Evolutionary conservation across 225 moss, liverwort and hornwort species (phyloP), one percentile per base, ranked within the genome.

Genomic region (Bryoerythrophyllum caledonicum): DNA sequence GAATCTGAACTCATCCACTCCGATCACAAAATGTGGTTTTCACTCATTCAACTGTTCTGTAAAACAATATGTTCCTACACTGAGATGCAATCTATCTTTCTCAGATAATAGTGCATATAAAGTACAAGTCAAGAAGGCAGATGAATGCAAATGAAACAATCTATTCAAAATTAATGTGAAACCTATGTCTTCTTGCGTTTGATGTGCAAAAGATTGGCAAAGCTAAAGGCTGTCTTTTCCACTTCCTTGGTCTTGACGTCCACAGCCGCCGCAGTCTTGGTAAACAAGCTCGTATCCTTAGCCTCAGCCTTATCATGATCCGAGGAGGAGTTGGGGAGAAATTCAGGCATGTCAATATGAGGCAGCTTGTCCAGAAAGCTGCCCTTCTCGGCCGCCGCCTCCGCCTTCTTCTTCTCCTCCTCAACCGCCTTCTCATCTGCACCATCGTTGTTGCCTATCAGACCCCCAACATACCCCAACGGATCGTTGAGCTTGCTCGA

Each of bases 401-500:
- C 0, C 34, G 73, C 1, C 26, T 75, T 71, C 44, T 38, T 38
- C 38, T 38, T 38, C 38, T 38, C 7, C 38, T 38, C 38, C 9
- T 28, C 67, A 24, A 0, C 58, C 62, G 21, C 0, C 52, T 76
- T 53, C 27, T 84, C 78, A 12, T 51, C 6, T 26, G 65, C 51
- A n/a, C 67, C 76, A 1, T 80, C 80, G 25, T 63, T 26, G 40
- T 51, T 68, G 72, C 84, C 80, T 1, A 85, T 55, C 72, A 85
- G 2, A 19, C 78, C 80, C n/a, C 74, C 76, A 4, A 89, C 58
- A 26, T 66, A 83, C 23, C 64, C 73, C 5, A 89, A 0, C 65
- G 89, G 86, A 48, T 82, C 72, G n/a, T 21, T 76, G 0, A 89
- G 1, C 74, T 87, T 89, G 4, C 53, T 38, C 21, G 40, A 8